Evolutionary conservation across 1,284 basidiomycete species (phyloP), one percentile per base, ranked within the genome.

Genomic region (Laetiporus sulphureus): DNA sequence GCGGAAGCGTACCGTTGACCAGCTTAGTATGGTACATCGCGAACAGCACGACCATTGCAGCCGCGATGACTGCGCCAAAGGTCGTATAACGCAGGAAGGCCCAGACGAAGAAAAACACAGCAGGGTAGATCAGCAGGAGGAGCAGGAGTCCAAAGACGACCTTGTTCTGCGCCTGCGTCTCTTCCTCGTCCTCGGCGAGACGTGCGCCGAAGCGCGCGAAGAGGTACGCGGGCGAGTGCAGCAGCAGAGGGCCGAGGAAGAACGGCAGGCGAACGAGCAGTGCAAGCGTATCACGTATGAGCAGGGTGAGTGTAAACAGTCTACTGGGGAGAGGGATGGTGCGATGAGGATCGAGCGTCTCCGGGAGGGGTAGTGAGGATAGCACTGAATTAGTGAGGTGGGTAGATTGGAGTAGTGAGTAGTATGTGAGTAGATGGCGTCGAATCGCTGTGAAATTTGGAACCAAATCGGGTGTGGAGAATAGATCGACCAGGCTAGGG

Each of bases 101-200:
- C 86, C 90, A 93, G 15, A 93, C 65, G 51, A 80, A 75, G 60
- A 88, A 79, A 67, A 95, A 95, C 24, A 80, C 63, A 15, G 78
- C 60, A n/a, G 89, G 83, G 65, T 94, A 95, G 32, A 85, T 79
- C 52, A 90, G 59, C 47, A 88, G 58, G 34, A 84, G 67, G 38
- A 91, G 74, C 36, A 93, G 56, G 19, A 95, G 60, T 1, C 90
- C 89, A 50, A 93, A 81, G 11, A 87, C 79, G 32, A 94, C 79
- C 68, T 96, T 94, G 67, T 86, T 93, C 68, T 94, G 90, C 27
- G 91, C 92, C 63, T 91, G 87, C 4, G 88, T 86, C 62, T 95
- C 92, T 58, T 90, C 87, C 62, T 97, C 93, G 51, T 92, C 80
- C 56, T 90, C 79, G 15, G 75, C 85, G 25, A 93, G 65, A 32